Evolutionary conservation across 306 rosid genomes (phyloP).

Genomic region (Prunus padus): DNA sequence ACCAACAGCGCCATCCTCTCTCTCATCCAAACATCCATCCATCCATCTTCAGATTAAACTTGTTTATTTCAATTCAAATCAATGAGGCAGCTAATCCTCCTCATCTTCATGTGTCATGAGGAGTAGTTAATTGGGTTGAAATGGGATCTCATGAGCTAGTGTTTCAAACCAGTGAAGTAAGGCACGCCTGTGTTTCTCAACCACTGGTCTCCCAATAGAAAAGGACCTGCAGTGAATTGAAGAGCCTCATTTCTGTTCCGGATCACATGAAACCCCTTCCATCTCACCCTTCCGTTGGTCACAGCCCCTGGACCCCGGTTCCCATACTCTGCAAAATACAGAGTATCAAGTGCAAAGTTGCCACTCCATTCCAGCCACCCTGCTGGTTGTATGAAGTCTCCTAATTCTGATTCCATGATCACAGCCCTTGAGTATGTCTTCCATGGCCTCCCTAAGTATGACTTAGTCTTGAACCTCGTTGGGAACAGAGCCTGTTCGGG

Average conservation of each 20-base stretch:
- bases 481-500: constrained; percentile 14
- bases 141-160: background rate
- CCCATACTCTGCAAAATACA: constrained; percentile 28
- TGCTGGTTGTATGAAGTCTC: constrained; percentile 35
- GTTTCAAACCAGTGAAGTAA: constrained; percentile 24
- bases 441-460: constrained; percentile 38
- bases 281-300: constrained; percentile 21
- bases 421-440: constrained; percentile 31
- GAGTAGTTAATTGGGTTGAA: background rate
- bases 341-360: constrained; percentile 17
- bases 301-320: constrained; percentile 27
- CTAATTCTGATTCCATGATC: constrained; percentile 24
- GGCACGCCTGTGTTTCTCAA: constrained; percentile 18
- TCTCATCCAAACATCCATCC: background rate
- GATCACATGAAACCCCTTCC: constrained; percentile 34
- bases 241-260: constrained; percentile 27
- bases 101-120: background rate
- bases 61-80: background rate
- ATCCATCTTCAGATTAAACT: background rate
- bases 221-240: constrained; percentile 22
- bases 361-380: constrained; percentile 35
- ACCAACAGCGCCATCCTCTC: background rate
- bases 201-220: constrained; percentile 29
- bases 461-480: background rate
- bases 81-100: background rate